Evolutionary conservation across 306 rosid species (phyloP).

Genomic region (Ammopiptanthus mongolicus): DNA sequence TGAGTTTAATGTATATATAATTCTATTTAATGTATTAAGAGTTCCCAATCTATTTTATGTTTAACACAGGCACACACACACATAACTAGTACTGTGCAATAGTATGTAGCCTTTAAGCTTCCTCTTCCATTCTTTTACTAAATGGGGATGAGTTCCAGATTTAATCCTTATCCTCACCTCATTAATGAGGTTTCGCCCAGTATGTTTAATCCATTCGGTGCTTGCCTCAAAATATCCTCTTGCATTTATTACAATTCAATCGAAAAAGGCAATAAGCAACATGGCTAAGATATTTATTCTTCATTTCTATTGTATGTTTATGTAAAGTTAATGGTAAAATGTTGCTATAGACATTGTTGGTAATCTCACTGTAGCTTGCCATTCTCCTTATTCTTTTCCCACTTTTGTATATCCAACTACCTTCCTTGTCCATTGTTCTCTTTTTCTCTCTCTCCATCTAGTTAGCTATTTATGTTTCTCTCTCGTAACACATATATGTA

Average conservation of each 20-base stretch:
- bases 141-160: neutral
- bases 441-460: neutral
- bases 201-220: neutral
- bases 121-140: neutral
- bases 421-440: neutral
- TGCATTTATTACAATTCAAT: constrained; percentile 12
- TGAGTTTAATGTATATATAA: constrained; percentile 16
- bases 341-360: neutral
- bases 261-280: neutral
- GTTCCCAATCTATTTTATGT: neutral
- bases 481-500: neutral
- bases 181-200: neutral
- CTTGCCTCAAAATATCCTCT: neutral
- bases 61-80: neutral
- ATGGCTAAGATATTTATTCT: neutral
- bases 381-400: neutral
- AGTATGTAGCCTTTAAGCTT: neutral
- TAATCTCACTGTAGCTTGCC: neutral
- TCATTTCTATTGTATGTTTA: neutral
- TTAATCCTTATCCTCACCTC: constrained; percentile 11
- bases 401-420: neutral
- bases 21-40: neutral
- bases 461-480: neutral
- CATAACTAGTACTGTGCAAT: neutral
- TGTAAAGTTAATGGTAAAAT: neutral